Evolutionary conservation across 2,329 filamentous ascomycete species (phyloP), one percentile per base, ranked within the genome.

Genomic region (Colletotrichum viniferum): DNA sequence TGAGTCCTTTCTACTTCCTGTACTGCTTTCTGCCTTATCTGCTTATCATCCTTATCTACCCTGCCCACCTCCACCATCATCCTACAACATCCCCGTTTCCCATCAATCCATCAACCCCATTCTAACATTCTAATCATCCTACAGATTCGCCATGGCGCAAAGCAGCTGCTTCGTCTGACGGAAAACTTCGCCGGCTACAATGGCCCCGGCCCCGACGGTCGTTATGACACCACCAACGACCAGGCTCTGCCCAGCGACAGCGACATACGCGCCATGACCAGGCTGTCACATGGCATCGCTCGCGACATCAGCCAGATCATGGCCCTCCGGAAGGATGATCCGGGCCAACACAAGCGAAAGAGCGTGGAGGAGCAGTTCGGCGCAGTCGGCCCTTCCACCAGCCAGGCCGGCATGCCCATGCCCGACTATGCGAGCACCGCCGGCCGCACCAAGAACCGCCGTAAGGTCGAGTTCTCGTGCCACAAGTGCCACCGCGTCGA

Each of bases 401-500:
- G 21, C 34, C 36, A 64, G 14, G 21, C 21, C 9, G 60, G 28
- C 55, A 30, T 62, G 58, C 38, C 18, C 4, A 21, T 18, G 12
- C 18, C 60, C 8, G 48, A 52, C 32, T 61, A 60, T 4, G 43
- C n/a, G 5, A 52, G 63, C 16, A 60, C 70, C 26, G 12, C 62
- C 13, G 63, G 56, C 3, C 63, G 64, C 32, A 34, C 10, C 28
- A 55, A 58, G n/a, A 34, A 26, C 21, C 94, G 63, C 34, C 63
- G 34, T 10, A 68, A 64, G 43, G 48, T 69, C 28, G 69, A 75
- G 14, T 76, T 91, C 24, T 74, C 69, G 2, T 81, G 80, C 58
- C 78, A 78, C 68, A 77, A 76, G 80, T 95, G 93, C 83, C 93
- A 94, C 81, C 90, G 93, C 79, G 92, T 92, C 56, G 92, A 94